Evolutionary conservation across 2,329 filamentous ascomycete genomes (phyloP).

Genomic region (Massarina eburnea): DNA sequence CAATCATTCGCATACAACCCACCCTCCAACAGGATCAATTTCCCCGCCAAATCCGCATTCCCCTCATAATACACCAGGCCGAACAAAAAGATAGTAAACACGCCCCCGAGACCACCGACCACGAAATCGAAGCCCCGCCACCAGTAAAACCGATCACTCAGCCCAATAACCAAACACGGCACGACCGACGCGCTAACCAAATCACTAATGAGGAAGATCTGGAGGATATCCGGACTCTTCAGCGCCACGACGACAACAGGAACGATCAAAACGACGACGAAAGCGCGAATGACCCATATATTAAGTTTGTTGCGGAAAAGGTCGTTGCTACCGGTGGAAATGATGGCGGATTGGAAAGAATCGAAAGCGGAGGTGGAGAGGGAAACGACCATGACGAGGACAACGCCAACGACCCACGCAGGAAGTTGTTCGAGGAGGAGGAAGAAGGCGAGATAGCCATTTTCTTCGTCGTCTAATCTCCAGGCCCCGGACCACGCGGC

Average conservation of each 20-base stretch:
- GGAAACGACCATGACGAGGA: slow-evolving; percentile 77
- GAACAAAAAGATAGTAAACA: slow-evolving; percentile 79
- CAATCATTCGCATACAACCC: slow-evolving; percentile 78
- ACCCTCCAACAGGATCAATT: slow-evolving; percentile 70
- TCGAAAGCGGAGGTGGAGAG: slow-evolving; percentile 80
- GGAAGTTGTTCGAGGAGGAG: slow-evolving; percentile 71
- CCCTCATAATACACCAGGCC: slow-evolving; percentile 78
- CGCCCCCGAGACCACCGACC: slow-evolving; percentile 73
- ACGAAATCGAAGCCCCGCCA: slow-evolving; percentile 82
- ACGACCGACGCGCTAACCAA: slow-evolving; percentile 76
- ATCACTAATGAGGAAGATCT: slow-evolving; percentile 82
- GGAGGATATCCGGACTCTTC: slow-evolving; percentile 71
- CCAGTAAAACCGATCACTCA: slow-evolving; percentile 66
- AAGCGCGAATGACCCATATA: slow-evolving; percentile 70
- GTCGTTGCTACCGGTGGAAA: slow-evolving; percentile 82
- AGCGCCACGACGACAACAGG: slow-evolving; percentile 74
- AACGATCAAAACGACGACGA: slow-evolving; percentile 72
- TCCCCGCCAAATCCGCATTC: slow-evolving; percentile 61
- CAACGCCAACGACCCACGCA: slow-evolving; percentile 77
- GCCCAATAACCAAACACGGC: slow-evolving; percentile 72
- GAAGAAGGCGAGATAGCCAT: slow-evolving; percentile 74
- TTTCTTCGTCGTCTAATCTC: slow-evolving; percentile 61
- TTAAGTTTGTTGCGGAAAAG: slow-evolving; percentile 79
- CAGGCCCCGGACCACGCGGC: slow-evolving; percentile 77
- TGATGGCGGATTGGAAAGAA: slow-evolving; percentile 79